A percentile compares a stretch with the other conserved stretches of the same genome.
Conservation (phyloP, 441 rosid species). For the Bruguiera hainesii region DNA sequence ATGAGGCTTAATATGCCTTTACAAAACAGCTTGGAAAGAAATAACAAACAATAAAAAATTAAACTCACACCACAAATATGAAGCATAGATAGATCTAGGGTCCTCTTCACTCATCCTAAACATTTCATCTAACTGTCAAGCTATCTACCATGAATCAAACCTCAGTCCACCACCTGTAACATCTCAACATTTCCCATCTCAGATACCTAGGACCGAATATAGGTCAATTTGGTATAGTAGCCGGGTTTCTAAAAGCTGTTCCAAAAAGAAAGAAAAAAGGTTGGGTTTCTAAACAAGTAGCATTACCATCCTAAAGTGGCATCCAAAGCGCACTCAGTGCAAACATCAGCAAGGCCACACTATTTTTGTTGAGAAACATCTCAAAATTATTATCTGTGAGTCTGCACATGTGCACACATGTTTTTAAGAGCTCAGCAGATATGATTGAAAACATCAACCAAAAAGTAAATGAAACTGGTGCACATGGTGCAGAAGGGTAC, state of each 20-base stretch:
- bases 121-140: neutral
- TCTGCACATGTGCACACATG: neutral
- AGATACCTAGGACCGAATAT: neutral
- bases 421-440: neutral
- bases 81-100: neutral
- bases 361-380: neutral
- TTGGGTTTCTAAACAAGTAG: neutral
- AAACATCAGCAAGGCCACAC: conserved; percentile 1
- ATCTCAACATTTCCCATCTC: neutral
- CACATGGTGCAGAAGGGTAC: conserved; percentile 29
- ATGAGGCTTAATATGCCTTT: no score
- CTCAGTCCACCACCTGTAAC: no score
- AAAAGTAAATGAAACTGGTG: neutral
- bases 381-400: neutral
- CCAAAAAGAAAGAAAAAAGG: neutral
- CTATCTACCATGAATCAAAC: neutral
- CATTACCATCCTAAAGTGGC: neutral
- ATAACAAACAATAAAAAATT: no score
- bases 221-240: neutral
- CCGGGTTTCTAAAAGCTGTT: neutral
- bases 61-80: no score
- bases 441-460: neutral
- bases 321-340: neutral
- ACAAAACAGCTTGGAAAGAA: no score
- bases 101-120: neutral